Percentiles rank a stretch among this genome's conserved stretches.
Evolutionary conservation across 208 protist species (phyloP).

Genomic region (Angomonas ambiguus): DNA sequence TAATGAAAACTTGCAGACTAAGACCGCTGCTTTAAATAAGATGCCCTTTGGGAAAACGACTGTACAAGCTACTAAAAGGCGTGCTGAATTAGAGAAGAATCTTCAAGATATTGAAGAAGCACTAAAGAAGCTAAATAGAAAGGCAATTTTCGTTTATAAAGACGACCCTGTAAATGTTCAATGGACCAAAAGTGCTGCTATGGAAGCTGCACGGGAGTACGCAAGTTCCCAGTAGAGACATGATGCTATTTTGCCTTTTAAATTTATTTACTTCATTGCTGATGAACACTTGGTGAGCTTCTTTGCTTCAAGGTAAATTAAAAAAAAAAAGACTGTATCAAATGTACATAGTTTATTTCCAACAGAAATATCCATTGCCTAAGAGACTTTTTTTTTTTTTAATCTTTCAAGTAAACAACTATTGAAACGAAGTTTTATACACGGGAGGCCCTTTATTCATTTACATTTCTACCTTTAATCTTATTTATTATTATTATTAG

Average conservation of each 20-base stretch:
- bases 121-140: slow-evolving; percentile 74
- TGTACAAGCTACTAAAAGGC: slow-evolving; percentile 43
- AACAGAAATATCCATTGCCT: not conserved
- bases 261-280: too few species aligned
- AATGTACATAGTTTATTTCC: not conserved
- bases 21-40: slow-evolving; percentile 62
- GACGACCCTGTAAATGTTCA: slow-evolving; percentile 74
- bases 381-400: not conserved
- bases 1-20: slow-evolving; percentile 52
- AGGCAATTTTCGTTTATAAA: slow-evolving; percentile 86
- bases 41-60: slow-evolving; percentile 88
- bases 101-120: slow-evolving; percentile 77
- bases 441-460: too few species aligned
- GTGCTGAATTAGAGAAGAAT: slow-evolving; percentile 59
- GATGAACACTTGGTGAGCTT: too few species aligned
- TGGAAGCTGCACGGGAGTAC: slow-evolving; percentile 65
- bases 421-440: too few species aligned
- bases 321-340: slow-evolving; percentile 5
- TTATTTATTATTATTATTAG: not conserved
- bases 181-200: slow-evolving; percentile 68
- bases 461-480: not conserved
- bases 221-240: slow-evolving; percentile 4
- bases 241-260: not conserved
- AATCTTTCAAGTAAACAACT: too few species aligned
- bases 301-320: not conserved